phyloP scores from a whole-genome alignment of 2,329 filamentous ascomycete genomes.

The Xylaria multiplex region DNA sequence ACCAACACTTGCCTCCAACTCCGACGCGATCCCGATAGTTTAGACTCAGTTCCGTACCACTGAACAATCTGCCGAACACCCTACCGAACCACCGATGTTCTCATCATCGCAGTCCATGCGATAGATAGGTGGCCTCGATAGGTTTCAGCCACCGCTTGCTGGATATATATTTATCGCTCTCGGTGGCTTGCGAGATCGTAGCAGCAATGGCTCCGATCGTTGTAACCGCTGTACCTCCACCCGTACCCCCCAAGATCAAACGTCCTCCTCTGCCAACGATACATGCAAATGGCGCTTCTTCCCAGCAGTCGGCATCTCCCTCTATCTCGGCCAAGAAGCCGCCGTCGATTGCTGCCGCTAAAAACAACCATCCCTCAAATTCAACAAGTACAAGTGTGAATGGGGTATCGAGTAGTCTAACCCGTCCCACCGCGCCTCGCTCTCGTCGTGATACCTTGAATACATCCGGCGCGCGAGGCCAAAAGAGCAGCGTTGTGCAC shows the following conservation, averaged over 20 bases:
- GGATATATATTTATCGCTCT: slow-evolving; percentile 7
- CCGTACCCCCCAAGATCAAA: slow-evolving; percentile 68
- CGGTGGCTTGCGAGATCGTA: slow-evolving; percentile 29
- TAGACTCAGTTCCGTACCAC: neutral
- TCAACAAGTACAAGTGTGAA: slow-evolving; percentile 55
- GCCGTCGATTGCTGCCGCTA: slow-evolving; percentile 56
- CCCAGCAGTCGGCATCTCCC: slow-evolving; percentile 69
- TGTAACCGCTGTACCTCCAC: slow-evolving; percentile 55
- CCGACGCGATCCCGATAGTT: neutral
- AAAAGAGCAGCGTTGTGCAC: slow-evolving; percentile 62
- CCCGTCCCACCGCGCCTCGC: slow-evolving; percentile 63
- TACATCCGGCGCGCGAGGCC: slow-evolving; percentile 58
- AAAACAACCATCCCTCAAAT: slow-evolving; percentile 57
- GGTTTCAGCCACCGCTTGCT: slow-evolving; percentile 21
- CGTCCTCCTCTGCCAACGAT: slow-evolving; percentile 72
- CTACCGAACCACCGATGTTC: slow-evolving; percentile 30
- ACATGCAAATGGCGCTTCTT: slow-evolving; percentile 71
- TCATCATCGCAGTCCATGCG: slow-evolving; percentile 14
- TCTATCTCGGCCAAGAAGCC: slow-evolving; percentile 66
- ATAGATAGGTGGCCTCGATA: slow-evolving; percentile 23
- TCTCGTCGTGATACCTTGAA: slow-evolving; percentile 66
- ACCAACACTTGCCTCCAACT: neutral
- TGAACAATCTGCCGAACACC: too few species aligned
- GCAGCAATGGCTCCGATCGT: slow-evolving; percentile 63
- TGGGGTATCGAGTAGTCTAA: slow-evolving; percentile 52